A percentile compares a stretch with the other conserved stretches of the same genome.
Conservation (phyloP, 257 asterid genomes). For the Jacaranda mimosifolia region DNA sequence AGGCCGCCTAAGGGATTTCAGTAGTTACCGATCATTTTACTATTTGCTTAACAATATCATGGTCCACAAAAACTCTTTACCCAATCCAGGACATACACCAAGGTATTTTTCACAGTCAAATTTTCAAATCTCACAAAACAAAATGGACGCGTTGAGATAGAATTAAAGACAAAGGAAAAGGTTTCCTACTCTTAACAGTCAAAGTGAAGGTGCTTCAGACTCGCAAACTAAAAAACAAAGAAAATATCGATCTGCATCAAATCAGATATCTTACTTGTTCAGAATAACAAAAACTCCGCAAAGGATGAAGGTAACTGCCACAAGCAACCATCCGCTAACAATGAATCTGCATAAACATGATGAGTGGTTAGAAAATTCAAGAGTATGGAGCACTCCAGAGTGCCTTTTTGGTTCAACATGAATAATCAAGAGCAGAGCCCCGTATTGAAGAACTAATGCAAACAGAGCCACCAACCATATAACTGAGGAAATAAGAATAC, state of each 20-base stretch:
- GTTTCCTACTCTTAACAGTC: too few relatives aligned
- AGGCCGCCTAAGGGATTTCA: too few relatives aligned
- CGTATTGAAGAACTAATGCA: too few relatives aligned
- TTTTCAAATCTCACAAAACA: too few relatives aligned
- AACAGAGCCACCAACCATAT: constrained; percentile 10
- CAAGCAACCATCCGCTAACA: constrained; percentile 94
- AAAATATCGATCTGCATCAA: constrained; percentile 1
- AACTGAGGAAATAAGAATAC: not conserved
- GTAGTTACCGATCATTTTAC: too few relatives aligned
- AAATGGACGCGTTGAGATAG: too few relatives aligned
- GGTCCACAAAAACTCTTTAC: too few relatives aligned
- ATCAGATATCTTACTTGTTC: constrained; percentile 64
- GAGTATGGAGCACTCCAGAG: not conserved
- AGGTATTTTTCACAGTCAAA: too few relatives aligned
- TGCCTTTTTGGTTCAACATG: not conserved
- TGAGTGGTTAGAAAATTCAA: not conserved
- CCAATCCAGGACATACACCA: too few relatives aligned
- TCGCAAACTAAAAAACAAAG: not conserved
- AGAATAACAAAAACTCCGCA: constrained; percentile 86
- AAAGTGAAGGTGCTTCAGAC: too few relatives aligned
- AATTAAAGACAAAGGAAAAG: too few relatives aligned
- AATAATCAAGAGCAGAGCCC: not conserved
- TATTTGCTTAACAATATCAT: too few relatives aligned
- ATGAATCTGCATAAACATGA: constrained; percentile 70
- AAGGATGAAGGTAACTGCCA: constrained; percentile 84